Percentiles rank a stretch among this genome's conserved stretches.
These are phyloP conservation scores for Escallonia rubra DNA, from an alignment of 129 eudicot genomes.

Conservation along the genomic window DNA sequence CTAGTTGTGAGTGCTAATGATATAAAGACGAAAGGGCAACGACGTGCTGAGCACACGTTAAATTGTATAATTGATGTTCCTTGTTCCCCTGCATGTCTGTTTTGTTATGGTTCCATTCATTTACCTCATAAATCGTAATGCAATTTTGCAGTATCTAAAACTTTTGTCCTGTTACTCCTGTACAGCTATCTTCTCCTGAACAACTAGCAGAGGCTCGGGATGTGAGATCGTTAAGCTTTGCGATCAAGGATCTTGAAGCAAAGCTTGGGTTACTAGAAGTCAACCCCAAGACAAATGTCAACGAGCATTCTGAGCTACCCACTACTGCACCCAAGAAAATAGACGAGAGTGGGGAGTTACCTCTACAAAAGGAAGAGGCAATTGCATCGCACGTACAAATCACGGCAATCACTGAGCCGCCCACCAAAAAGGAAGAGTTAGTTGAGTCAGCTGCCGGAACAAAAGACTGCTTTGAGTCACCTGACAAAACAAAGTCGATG, in stretches of 20 bases:
- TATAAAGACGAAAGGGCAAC: no score
- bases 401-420: conserved; percentile 12
- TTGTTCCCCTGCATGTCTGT: background rate
- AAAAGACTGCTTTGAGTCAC: conserved; percentile 6
- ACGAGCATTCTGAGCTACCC: conserved; percentile 10
- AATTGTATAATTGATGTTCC: background rate
- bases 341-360: conserved; percentile 16
- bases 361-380: conserved; percentile 17
- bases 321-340: conserved; percentile 14
- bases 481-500: conserved; percentile 8
- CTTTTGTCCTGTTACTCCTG: conserved; percentile 13
- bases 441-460: background rate
- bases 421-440: conserved; percentile 2
- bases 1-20: no score
- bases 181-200: conserved; percentile 50
- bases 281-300: conserved; percentile 18
- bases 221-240: conserved; percentile 51
- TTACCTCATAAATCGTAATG: background rate
- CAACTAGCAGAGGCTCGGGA: conserved; percentile 62
- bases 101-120: background rate
- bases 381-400: background rate
- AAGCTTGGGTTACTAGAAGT: conserved; percentile 60
- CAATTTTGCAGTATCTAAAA: background rate
- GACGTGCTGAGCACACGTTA: background rate
- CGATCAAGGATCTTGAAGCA: conserved; percentile 60